Evolutionary conservation across 345 rosid genomes (phyloP), one percentile per base, ranked within the genome.

Genomic region (Lumnitzera racemosa): DNA sequence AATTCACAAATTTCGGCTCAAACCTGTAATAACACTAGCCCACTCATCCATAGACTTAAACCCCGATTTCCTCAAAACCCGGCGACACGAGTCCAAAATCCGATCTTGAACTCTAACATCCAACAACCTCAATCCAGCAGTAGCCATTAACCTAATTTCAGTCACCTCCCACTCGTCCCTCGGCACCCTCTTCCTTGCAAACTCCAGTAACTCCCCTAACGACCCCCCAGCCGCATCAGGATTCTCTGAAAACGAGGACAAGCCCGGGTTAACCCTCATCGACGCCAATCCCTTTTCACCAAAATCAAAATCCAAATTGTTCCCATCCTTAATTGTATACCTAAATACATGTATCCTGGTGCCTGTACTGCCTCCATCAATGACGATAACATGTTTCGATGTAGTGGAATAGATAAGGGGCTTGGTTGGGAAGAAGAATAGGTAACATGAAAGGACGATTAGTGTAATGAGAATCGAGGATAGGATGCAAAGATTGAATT

Each of bases 301-400:
- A 49, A 87, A 83, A 64, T 78, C 88, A 11, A 85, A 85, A 23
- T 71, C 79, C 15, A 75, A 67, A 48, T 57, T 68, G 49, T 52
- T 25, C 0, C 78, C 82, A 7, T 62, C 67, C 31, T 67, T 68
- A 8, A 69, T 15, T 48, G 65, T 49, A 66, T 81, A 84, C 48
- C 74, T 53, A 60, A 82, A 82, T 3, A 90, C 89, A 43, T 90
- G 94, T 41, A 82, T 64, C 62, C 97, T 78, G 36, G 91, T 81
- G 46, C 97, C 97, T 3, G 97, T 85, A 48, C 97, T 90, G 47
- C 97, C 97, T 4, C 96, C 97, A 49, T 90, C 97, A 49, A 90
- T 71, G 14, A 90, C 63, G 63, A 85, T 66, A 31, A 81, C 71
- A 71, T 79, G 84, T 24, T 53, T 72, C 24, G 50, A 46, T 46